phyloP scores from a whole-genome alignment of 257 asterid species.

The Paraleonurus japonicus region DNA sequence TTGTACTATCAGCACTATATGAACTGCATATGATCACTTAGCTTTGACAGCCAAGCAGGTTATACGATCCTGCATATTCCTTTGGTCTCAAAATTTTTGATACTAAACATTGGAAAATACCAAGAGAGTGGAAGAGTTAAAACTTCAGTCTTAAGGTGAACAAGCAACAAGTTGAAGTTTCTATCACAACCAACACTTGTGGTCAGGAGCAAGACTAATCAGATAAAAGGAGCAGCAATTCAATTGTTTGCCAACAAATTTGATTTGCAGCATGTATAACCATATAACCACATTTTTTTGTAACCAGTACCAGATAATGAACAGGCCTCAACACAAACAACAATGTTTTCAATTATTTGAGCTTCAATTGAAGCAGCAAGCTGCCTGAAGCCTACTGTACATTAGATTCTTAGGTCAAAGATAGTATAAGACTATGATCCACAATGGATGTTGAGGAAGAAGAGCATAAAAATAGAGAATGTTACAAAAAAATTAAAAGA shows the following conservation, averaged over 20 bases:
- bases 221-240: slow-evolving; percentile 13
- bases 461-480: slow-evolving; percentile 26
- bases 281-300: not conserved
- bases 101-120: slow-evolving; percentile 5
- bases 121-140: not conserved
- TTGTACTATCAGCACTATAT: slow-evolving; percentile 9
- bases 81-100: slow-evolving; percentile 3
- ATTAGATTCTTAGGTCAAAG: not conserved
- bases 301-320: slow-evolving; percentile 3
- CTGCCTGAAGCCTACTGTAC: not conserved
- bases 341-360: slow-evolving; percentile 12
- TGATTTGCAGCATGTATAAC: not conserved
- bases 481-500: slow-evolving; percentile 19
- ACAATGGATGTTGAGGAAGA: slow-evolving; percentile 3
- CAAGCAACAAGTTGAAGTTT: not conserved
- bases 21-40: slow-evolving; percentile 16
- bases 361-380: slow-evolving; percentile 20
- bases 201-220: slow-evolving; percentile 16
- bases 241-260: not conserved
- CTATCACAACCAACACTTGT: not conserved
- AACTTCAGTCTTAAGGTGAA: slow-evolving; percentile 6
- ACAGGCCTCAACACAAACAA: slow-evolving; percentile 17
- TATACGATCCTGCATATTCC: not conserved
- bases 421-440: slow-evolving; percentile 6
- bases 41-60: slow-evolving; percentile 5